Percentiles rank a stretch among this genome's conserved stretches.
phyloP scores from a whole-genome alignment of 768 basidiomycete genomes.

The Pleurotus sapidus region DNA sequence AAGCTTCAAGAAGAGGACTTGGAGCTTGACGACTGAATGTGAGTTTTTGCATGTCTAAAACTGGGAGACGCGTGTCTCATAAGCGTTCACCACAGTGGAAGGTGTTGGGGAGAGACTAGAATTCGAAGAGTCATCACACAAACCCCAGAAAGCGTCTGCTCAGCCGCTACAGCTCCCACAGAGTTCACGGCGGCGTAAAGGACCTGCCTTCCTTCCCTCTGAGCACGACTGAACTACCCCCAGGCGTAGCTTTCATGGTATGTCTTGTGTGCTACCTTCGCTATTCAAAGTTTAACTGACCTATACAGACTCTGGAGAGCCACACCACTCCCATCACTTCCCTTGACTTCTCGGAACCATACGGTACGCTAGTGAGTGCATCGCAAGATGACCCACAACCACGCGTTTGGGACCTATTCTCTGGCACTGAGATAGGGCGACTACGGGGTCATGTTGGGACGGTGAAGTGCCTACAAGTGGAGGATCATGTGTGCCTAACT shows the following conservation, averaged over 20 bases:
- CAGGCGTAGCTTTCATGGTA: slow-evolving; percentile 97
- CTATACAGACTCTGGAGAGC: slow-evolving; percentile 67
- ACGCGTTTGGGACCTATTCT: slow-evolving; percentile 91
- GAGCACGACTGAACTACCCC: slow-evolving; percentile 95
- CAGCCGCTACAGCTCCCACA: slow-evolving; percentile 45
- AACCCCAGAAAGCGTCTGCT: slow-evolving; percentile 24
- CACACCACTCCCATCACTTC: slow-evolving; percentile 83
- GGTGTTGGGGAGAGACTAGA: slow-evolving; percentile 85
- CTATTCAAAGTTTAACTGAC: neutral
- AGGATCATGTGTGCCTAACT: slow-evolving; percentile 86
- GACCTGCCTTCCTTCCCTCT: slow-evolving; percentile 94
- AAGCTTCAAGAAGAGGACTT: slow-evolving; percentile 93
- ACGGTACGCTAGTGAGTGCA: slow-evolving; percentile 88
- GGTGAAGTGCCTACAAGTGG: slow-evolving; percentile 91
- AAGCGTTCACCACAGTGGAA: slow-evolving; percentile 55
- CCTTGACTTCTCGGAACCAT: slow-evolving; percentile 95
- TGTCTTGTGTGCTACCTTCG: slow-evolving; percentile 9
- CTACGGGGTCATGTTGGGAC: slow-evolving; percentile 77
- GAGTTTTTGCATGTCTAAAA: slow-evolving; percentile 25
- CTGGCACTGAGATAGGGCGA: slow-evolving; percentile 83
- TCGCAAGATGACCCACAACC: slow-evolving; percentile 85
- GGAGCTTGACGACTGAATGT: slow-evolving; percentile 96
- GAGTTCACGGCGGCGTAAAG: slow-evolving; percentile 71
- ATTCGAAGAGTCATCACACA: slow-evolving; percentile 53
- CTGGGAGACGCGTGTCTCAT: neutral